Conservation (phyloP, 176 grass and related monocot species). For the Eleusine indica region DNA sequence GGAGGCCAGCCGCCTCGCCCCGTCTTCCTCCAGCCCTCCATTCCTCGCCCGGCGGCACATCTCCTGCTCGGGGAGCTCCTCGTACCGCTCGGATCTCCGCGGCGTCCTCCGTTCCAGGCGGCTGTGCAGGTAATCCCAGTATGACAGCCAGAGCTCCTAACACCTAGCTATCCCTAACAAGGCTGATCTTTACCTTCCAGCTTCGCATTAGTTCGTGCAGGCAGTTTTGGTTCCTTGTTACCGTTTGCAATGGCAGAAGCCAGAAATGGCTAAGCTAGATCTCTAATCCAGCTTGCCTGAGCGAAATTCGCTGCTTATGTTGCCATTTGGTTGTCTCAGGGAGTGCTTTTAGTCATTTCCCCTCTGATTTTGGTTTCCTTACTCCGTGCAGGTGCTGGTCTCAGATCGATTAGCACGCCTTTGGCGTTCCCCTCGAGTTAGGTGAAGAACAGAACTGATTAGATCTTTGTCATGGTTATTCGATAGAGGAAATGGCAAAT, state of each 20-base stretch:
- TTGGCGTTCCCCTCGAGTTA: background rate
- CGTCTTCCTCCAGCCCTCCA: background rate
- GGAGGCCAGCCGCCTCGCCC: background rate
- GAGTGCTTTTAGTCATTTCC: background rate
- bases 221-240: background rate
- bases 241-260: background rate
- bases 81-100: background rate
- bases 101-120: slow-evolving; percentile 23
- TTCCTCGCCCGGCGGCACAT: background rate
- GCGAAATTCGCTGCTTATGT: background rate
- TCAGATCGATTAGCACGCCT: background rate
- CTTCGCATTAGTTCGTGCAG: background rate
- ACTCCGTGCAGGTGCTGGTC: background rate
- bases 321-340: background rate
- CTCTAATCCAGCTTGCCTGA: background rate
- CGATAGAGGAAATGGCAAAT: slow-evolving; percentile 17
- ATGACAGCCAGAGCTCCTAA: background rate
- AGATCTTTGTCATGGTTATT: slow-evolving; percentile 30
- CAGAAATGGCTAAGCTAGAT: slow-evolving; percentile 8
- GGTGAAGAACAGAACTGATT: background rate
- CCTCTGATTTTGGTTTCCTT: background rate
- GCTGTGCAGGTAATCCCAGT: slow-evolving; percentile 10
- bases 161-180: background rate
- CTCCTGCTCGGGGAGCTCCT: background rate
- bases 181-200: background rate